Conservation (phyloP, 768 basidiomycete species). For the Leccinum subgranulosum region DNA sequence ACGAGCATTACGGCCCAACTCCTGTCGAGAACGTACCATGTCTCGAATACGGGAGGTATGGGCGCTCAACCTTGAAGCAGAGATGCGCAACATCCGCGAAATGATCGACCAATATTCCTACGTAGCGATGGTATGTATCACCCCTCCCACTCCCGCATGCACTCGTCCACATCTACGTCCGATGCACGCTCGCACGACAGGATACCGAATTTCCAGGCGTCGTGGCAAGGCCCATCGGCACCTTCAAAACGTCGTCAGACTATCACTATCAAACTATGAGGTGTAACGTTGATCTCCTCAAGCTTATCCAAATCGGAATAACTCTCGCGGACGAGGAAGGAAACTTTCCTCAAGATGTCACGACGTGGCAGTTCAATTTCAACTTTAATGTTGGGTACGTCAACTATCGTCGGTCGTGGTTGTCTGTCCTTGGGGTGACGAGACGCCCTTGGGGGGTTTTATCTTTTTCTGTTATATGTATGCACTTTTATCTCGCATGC, state of each 20-base stretch:
- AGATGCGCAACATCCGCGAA: constrained; percentile 86
- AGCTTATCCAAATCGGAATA: constrained; percentile 96
- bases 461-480: background rate
- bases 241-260: constrained; percentile 95
- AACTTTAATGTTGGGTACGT: constrained; percentile 83
- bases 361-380: constrained; percentile 99
- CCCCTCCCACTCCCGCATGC: constrained; percentile 2
- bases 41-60: constrained; percentile 93
- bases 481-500: background rate
- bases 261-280: constrained; percentile 99
- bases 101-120: constrained; percentile 89
- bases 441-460: background rate
- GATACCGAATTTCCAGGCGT: constrained; percentile 99
- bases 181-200: constrained; percentile 39
- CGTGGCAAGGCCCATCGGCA: constrained; percentile 94
- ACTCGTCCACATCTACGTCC: constrained; percentile 4
- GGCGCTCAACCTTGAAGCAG: constrained; percentile 87
- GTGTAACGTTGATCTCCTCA: constrained; percentile 97
- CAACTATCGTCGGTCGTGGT: background rate
- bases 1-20: background rate
- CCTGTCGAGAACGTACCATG: constrained; percentile 38
- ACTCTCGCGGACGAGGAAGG: constrained; percentile 94
- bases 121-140: constrained; percentile 81
- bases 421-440: background rate
- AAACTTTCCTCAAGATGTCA: constrained; percentile 82